A percentile compares a stretch with the other conserved stretches of the same genome.
Conservation (phyloP, 345 rosid genomes). For the Gossypium longicalyx region DNA sequence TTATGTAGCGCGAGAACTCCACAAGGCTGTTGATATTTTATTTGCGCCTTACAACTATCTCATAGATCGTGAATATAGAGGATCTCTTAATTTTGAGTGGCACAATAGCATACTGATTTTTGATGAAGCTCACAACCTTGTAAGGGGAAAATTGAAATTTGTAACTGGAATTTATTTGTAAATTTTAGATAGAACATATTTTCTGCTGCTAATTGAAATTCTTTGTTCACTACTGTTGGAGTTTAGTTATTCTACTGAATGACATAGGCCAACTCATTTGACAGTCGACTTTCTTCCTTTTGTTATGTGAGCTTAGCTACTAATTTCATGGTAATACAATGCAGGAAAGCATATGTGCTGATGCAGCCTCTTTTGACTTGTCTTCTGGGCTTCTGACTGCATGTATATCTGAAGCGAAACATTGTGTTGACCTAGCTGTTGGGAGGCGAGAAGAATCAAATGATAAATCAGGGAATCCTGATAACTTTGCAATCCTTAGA, state of each 20-base stretch:
- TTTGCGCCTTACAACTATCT: conserved; percentile 94
- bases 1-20: conserved; percentile 77
- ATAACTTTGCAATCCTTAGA: conserved; percentile 87
- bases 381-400: conserved; percentile 67
- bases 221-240: background rate
- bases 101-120: conserved; percentile 64
- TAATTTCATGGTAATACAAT: conserved; percentile 18
- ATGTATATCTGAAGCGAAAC: conserved; percentile 87
- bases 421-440: conserved; percentile 68
- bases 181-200: conserved; percentile 1
- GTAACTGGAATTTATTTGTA: background rate
- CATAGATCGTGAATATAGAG: conserved; percentile 67
- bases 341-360: conserved; percentile 94
- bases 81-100: conserved; percentile 64
- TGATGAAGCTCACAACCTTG: conserved; percentile 98
- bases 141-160: conserved; percentile 35
- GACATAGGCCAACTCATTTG: background rate
- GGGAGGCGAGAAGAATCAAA: conserved; percentile 53
- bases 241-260: background rate
- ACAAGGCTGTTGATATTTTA: conserved; percentile 75
- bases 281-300: background rate
- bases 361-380: conserved; percentile 94
- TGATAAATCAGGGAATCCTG: conserved; percentile 72
- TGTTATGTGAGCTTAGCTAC: conserved; percentile 2
- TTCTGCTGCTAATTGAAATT: conserved; percentile 3